phyloP scores from a whole-genome alignment of 176 grass and related monocot genomes.

The Carex cristatella region DNA sequence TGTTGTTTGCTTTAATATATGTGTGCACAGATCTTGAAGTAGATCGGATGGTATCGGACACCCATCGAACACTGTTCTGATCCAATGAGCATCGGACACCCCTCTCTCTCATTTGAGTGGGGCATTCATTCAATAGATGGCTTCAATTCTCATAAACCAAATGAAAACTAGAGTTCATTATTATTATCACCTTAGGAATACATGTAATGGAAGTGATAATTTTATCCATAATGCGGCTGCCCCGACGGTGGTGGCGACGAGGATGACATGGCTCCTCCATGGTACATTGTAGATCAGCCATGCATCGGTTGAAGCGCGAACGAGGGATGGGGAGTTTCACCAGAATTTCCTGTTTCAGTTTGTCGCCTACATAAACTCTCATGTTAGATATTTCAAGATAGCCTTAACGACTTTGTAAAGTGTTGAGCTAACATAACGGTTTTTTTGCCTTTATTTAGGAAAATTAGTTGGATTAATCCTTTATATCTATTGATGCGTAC shows the following conservation, averaged over 20 bases:
- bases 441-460: background rate
- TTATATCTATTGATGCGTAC: background rate
- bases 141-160: background rate
- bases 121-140: background rate
- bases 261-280: constrained; percentile 6
- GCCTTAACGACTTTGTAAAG: background rate
- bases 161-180: background rate
- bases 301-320: constrained; percentile 9
- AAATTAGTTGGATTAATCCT: background rate
- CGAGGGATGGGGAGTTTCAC: background rate
- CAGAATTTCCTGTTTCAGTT: constrained; percentile 13
- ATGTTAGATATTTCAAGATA: constrained; percentile 13
- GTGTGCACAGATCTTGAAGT: too few relatives aligned
- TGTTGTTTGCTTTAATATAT: too few relatives aligned
- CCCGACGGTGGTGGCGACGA: background rate
- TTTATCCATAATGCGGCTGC: constrained; percentile 23
- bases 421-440: background rate
- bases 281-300: constrained; percentile 3
- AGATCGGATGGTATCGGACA: too few relatives aligned
- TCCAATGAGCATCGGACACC: too few relatives aligned
- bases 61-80: too few relatives aligned
- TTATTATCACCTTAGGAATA: constrained; percentile 1
- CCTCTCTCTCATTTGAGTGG: too few relatives aligned
- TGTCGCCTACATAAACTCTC: background rate
- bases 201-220: constrained; percentile 23